These are phyloP conservation scores for Multifurca ochricompacta DNA, from an alignment of 768 basidiomycete genomes.

Conservation along the genomic window DNA sequence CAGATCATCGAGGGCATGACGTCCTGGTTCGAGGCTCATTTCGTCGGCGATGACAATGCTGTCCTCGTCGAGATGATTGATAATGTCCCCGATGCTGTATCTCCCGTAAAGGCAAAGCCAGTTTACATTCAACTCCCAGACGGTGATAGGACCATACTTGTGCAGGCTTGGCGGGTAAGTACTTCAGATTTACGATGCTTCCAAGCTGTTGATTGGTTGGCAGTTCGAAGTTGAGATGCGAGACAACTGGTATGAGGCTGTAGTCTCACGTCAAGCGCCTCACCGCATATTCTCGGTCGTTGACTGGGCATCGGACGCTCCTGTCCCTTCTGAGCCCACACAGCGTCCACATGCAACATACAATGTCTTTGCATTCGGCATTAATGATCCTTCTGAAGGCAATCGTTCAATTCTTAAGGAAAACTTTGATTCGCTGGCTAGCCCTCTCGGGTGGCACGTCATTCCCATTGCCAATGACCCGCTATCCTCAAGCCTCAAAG, in stretches of 20 bases:
- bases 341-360: slow-evolving; percentile 36
- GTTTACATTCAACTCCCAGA: slow-evolving; percentile 78
- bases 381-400: slow-evolving; percentile 78
- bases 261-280: slow-evolving; percentile 66
- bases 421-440: slow-evolving; percentile 69
- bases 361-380: slow-evolving; percentile 70
- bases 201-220: neutral
- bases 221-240: slow-evolving; percentile 89
- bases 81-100: slow-evolving; percentile 69
- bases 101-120: slow-evolving; percentile 71
- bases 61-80: slow-evolving; percentile 38
- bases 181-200: neutral
- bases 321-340: slow-evolving; percentile 31
- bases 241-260: slow-evolving; percentile 94
- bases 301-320: slow-evolving; percentile 88
- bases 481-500: slow-evolving; percentile 25
- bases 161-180: slow-evolving; percentile 74
- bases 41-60: slow-evolving; percentile 39
- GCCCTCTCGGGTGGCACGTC: slow-evolving; percentile 88
- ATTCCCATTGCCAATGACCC: slow-evolving; percentile 71
- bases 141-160: slow-evolving; percentile 49
- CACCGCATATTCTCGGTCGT: slow-evolving; percentile 82
- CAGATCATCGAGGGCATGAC: slow-evolving; percentile 45
- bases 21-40: slow-evolving; percentile 32
- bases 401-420: slow-evolving; percentile 51